Conservation (phyloP, 768 basidiomycete species). For the Asterophora parasitica region DNA sequence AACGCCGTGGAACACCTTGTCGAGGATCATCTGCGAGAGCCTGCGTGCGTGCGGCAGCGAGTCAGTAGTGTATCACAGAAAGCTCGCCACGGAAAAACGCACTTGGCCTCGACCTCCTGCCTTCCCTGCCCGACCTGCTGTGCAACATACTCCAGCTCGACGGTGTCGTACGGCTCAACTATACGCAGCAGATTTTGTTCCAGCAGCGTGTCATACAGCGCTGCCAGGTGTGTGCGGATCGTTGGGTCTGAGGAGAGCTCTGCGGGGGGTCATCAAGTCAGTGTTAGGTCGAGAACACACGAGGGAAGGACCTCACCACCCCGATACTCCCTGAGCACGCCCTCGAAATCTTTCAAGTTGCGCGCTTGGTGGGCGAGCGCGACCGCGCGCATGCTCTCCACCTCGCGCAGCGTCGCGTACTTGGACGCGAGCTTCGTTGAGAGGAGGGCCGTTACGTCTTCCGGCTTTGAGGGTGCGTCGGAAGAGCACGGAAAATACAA, state of each 20-base stretch:
- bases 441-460: conserved; percentile 86
- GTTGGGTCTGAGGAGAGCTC: conserved; percentile 95
- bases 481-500: no score
- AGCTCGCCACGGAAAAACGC: neutral
- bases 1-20: conserved; percentile 91
- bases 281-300: no score
- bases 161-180: conserved; percentile 91
- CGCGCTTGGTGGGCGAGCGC: conserved; percentile 92
- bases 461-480: no score
- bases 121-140: conserved; percentile 81
- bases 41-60: conserved; percentile 32
- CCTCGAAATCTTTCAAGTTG: conserved; percentile 86
- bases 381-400: conserved; percentile 94
- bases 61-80: neutral
- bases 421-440: conserved; percentile 84
- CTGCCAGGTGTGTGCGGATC: conserved; percentile 90
- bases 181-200: conserved; percentile 94
- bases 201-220: conserved; percentile 91
- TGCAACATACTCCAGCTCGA: conserved; percentile 90
- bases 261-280: conserved; percentile 30
- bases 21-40: conserved; percentile 96
- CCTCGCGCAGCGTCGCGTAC: conserved; percentile 82
- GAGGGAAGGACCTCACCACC: conserved; percentile 43
- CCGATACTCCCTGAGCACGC: conserved; percentile 80
- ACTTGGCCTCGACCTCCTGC: conserved; percentile 91